phyloP scores from a whole-genome alignment of 2,329 filamentous ascomycete genomes.

The Clonostachys rhizophaga region DNA sequence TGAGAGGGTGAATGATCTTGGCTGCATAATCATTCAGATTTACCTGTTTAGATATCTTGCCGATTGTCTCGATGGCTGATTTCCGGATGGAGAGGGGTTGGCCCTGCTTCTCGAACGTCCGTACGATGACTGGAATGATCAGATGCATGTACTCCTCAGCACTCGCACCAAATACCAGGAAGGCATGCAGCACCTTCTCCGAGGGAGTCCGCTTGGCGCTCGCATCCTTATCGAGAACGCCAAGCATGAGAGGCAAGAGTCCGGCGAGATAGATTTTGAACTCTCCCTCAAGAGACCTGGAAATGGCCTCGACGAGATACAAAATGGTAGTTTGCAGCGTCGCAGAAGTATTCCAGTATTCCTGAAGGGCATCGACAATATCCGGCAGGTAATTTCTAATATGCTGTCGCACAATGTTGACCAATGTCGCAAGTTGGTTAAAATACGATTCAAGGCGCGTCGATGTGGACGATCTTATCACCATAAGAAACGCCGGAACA shows the following conservation, averaged over 20 bases:
- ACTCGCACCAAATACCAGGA: constrained; percentile 92
- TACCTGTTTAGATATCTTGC: constrained; percentile 89
- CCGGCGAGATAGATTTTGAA: constrained; percentile 95
- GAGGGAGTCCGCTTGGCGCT: constrained; percentile 74
- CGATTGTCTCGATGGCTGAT: constrained; percentile 89
- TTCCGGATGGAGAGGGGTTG: constrained; percentile 78
- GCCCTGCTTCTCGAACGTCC: constrained; percentile 84
- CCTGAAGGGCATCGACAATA: constrained; percentile 80
- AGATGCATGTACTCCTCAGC: constrained; percentile 99
- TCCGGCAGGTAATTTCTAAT: constrained; percentile 86
- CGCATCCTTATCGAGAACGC: constrained; percentile 82
- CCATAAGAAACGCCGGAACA: constrained; percentile 85
- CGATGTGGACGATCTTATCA: constrained; percentile 77
- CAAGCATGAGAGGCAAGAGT: constrained; percentile 88
- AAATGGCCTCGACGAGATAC: constrained; percentile 88
- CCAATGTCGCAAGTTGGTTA: constrained; percentile 88
- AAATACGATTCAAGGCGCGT: constrained; percentile 91
- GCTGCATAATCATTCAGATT: constrained; percentile 97
- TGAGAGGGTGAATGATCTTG: constrained; percentile 91
- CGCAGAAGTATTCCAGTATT: constrained; percentile 81
- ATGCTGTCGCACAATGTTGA: constrained; percentile 93
- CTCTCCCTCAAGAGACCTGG: constrained; percentile 89
- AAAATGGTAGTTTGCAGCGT: constrained; percentile 88
- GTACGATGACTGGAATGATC: constrained; percentile 92
- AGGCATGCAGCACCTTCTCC: constrained; percentile 88